Percentiles rank a stretch among this genome's conserved stretches.
phyloP scores from a whole-genome alignment of 305 asterid species.

The Fraxinus velutina region DNA sequence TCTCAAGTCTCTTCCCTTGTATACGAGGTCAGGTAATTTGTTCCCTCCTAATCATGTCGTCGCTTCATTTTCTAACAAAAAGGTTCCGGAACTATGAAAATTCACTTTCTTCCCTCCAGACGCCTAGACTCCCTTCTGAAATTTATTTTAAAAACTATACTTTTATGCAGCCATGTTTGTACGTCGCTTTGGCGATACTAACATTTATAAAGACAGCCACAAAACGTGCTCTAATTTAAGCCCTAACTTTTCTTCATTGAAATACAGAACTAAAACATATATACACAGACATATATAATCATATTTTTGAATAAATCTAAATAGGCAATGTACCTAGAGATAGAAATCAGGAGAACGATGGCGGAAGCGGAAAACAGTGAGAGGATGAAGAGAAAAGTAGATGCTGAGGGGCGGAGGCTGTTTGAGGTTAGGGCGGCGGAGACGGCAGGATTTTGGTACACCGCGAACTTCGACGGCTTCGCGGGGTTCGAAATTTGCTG shows the following conservation, averaged over 20 bases:
- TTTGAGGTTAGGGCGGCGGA: slow-evolving; percentile 79
- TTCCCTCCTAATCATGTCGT: not conserved
- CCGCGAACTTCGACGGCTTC: slow-evolving; percentile 60
- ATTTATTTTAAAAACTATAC: not conserved
- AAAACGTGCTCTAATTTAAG: slow-evolving; percentile 13
- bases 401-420: slow-evolving; percentile 65
- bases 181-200: not conserved
- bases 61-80: not conserved
- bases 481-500: slow-evolving; percentile 32
- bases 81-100: not conserved
- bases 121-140: not conserved
- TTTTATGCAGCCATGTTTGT: not conserved
- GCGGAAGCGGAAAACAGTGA: slow-evolving; percentile 49
- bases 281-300: not conserved
- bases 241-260: not conserved
- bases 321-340: slow-evolving; percentile 37
- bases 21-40: not conserved
- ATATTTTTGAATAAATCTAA: not conserved
- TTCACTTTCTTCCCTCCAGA: not conserved
- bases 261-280: slow-evolving; percentile 17
- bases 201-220: not conserved
- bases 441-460: slow-evolving; percentile 77
- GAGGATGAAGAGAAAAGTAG: slow-evolving; percentile 50
- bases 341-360: slow-evolving; percentile 38
- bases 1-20: not conserved